Evolutionary conservation across 306 rosid genomes (phyloP).

Genomic region (Cicer cuneatum): DNA sequence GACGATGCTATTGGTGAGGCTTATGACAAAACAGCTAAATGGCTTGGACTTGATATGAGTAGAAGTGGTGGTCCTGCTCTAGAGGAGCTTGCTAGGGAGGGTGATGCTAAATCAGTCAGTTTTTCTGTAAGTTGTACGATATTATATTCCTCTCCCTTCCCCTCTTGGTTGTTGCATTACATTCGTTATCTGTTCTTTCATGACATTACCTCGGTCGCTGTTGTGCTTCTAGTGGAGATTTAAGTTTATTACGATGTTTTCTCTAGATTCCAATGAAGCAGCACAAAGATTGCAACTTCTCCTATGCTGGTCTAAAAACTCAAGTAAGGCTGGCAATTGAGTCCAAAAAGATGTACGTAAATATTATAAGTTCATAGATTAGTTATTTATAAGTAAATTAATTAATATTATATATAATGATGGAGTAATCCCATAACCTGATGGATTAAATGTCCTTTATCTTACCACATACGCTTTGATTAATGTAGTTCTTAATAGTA

Average conservation of each 20-base stretch:
- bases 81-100: constrained; percentile 91
- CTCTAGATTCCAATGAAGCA: constrained; percentile 91
- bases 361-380: constrained; percentile 34
- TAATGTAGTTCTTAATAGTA: constrained; percentile 23
- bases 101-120: constrained; percentile 72
- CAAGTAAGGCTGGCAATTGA: constrained; percentile 95
- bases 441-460: constrained; percentile 9
- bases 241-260: constrained; percentile 40
- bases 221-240: constrained; percentile 35
- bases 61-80: constrained; percentile 98
- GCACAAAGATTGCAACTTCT: constrained; percentile 98
- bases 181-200: constrained; percentile 37
- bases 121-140: constrained; percentile 69
- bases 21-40: constrained; percentile 92
- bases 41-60: constrained; percentile 98
- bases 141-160: constrained; percentile 6
- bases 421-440: constrained; percentile 27
- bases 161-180: neutral
- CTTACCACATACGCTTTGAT: constrained; percentile 4
- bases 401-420: neutral
- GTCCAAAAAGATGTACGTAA: constrained; percentile 79
- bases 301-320: constrained; percentile 95
- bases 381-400: constrained; percentile 9
- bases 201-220: constrained; percentile 26
- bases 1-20: constrained; percentile 99